Percentiles rank a stretch among this genome's conserved stretches.
These are phyloP conservation scores for Lepraria neglecta DNA, from an alignment of 495 filamentous ascomycete genomes.

Conservation along the genomic window DNA sequence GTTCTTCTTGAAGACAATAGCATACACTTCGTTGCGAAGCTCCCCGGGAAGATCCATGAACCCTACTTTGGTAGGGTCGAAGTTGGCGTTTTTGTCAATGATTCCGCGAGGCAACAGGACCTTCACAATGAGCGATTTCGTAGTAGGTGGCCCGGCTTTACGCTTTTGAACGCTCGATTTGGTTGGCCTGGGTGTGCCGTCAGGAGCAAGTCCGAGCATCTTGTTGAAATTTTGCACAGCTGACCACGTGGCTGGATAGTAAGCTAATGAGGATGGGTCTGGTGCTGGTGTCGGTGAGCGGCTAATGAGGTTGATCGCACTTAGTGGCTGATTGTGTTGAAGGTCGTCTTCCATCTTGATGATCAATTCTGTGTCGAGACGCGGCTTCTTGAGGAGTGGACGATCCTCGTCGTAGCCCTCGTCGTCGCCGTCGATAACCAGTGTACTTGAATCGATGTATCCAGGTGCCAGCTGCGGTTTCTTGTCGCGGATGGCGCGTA, in stretches of 20 bases:
- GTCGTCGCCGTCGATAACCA: conserved; percentile 14
- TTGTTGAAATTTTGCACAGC: not conserved
- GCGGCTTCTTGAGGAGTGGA: not conserved
- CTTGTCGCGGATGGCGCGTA: conserved; percentile 8
- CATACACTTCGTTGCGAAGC: conserved; percentile 37
- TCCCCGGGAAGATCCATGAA: conserved; percentile 36
- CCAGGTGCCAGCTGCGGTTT: not conserved
- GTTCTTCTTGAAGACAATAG: conserved; percentile 27
- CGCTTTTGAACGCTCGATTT: not conserved
- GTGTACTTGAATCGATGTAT: conserved; percentile 14
- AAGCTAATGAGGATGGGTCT: not conserved
- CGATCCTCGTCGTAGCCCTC: not conserved
- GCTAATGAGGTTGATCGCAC: no score
- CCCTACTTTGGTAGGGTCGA: conserved; percentile 24
- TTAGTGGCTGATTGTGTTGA: no score
- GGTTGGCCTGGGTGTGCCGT: not conserved
- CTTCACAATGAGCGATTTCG: not conserved
- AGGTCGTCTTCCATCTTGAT: not conserved
- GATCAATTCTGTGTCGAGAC: not conserved
- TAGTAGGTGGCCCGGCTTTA: not conserved
- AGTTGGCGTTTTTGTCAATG: conserved; percentile 8
- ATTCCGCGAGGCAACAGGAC: not conserved
- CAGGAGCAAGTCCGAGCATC: conserved; percentile 1
- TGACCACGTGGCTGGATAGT: not conserved
- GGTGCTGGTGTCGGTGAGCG: not conserved